phyloP scores from a whole-genome alignment of 2,329 filamentous ascomycete genomes.

The Arthrocladium fulminans region DNA sequence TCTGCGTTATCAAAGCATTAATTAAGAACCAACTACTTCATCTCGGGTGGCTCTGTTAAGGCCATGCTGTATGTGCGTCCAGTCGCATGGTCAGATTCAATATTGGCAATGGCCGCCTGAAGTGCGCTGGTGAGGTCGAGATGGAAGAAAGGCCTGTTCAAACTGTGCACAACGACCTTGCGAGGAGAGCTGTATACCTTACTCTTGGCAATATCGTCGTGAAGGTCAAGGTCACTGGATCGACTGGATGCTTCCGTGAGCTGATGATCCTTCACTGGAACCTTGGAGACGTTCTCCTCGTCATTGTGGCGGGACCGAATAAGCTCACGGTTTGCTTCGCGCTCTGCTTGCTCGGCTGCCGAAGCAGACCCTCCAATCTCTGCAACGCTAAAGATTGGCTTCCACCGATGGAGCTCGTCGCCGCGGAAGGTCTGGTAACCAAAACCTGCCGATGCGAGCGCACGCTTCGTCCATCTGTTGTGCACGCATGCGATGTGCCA shows the following conservation, averaged over 20 bases:
- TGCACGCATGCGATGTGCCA: slow-evolving; percentile 95
- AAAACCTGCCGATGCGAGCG: slow-evolving; percentile 77
- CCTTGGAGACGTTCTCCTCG: slow-evolving; percentile 6
- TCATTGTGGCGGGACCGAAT: background rate
- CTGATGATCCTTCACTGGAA: slow-evolving; percentile 27
- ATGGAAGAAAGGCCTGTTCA: slow-evolving; percentile 88
- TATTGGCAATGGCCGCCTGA: slow-evolving; percentile 75
- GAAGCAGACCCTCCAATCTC: slow-evolving; percentile 67
- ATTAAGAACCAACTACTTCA: background rate
- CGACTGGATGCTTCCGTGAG: slow-evolving; percentile 21
- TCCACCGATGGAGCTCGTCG: slow-evolving; percentile 61
- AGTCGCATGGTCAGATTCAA: slow-evolving; percentile 39
- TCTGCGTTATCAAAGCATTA: background rate
- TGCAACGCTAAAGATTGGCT: slow-evolving; percentile 89
- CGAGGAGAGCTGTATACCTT: slow-evolving; percentile 36
- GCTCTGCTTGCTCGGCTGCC: slow-evolving; percentile 60
- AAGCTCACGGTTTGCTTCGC: slow-evolving; percentile 48
- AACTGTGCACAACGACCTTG: slow-evolving; percentile 65
- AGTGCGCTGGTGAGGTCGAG: slow-evolving; percentile 82
- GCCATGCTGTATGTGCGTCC: slow-evolving; percentile 1
- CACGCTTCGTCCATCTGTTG: slow-evolving; percentile 91
- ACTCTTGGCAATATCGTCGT: slow-evolving; percentile 40
- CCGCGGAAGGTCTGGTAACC: slow-evolving; percentile 60
- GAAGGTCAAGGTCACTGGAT: slow-evolving; percentile 31
- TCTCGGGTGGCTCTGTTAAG: background rate